A percentile compares a stretch with the other conserved stretches of the same genome.
Evolutionary conservation across 805 yeast species (phyloP).

Genomic region (Candida jianshihensis): DNA sequence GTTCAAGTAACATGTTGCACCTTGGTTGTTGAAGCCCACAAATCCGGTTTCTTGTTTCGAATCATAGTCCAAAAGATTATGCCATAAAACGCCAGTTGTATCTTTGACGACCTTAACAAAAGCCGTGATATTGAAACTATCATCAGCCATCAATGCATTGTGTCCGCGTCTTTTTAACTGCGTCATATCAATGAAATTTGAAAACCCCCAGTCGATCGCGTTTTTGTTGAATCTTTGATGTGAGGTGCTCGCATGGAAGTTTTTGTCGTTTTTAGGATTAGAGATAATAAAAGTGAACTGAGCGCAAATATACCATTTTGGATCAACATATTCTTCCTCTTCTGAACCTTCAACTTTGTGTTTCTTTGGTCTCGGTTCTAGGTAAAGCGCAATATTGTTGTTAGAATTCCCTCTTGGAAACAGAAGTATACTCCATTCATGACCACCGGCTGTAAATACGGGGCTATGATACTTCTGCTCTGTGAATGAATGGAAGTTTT

Average conservation of each 20-base stretch:
- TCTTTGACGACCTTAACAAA: conserved; percentile 75
- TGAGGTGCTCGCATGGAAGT: conserved; percentile 56
- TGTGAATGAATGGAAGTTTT: conserved; percentile 21
- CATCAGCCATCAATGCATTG: conserved; percentile 37
- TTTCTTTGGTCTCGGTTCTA: conserved; percentile 57
- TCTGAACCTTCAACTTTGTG: conserved; percentile 20
- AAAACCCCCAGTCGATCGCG: conserved; percentile 96
- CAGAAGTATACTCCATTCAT: conserved; percentile 61
- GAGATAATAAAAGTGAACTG: conserved; percentile 83
- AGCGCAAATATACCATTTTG: conserved; percentile 83
- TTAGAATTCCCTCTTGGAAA: conserved; percentile 72
- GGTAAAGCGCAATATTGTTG: conserved; percentile 59
- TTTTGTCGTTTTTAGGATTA: conserved; percentile 64
- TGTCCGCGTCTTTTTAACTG: conserved; percentile 21
- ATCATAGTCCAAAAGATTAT: conserved; percentile 74
- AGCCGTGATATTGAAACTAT: conserved; percentile 63
- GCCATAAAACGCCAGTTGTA: conserved; percentile 93
- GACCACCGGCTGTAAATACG: conserved; percentile 50
- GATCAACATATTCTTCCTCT: conserved; percentile 27
- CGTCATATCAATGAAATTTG: conserved; percentile 58
- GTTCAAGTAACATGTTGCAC: conserved; percentile 89
- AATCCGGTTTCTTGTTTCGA: conserved; percentile 84
- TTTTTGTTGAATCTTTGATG: conserved; percentile 69
- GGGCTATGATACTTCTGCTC: conserved; percentile 31
- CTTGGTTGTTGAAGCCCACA: conserved; percentile 92